A percentile compares a stretch with the other conserved stretches of the same genome.
These are phyloP conservation scores for Lyophyllum semitale DNA, from an alignment of 768 basidiomycete species.

Conservation along the genomic window DNA sequence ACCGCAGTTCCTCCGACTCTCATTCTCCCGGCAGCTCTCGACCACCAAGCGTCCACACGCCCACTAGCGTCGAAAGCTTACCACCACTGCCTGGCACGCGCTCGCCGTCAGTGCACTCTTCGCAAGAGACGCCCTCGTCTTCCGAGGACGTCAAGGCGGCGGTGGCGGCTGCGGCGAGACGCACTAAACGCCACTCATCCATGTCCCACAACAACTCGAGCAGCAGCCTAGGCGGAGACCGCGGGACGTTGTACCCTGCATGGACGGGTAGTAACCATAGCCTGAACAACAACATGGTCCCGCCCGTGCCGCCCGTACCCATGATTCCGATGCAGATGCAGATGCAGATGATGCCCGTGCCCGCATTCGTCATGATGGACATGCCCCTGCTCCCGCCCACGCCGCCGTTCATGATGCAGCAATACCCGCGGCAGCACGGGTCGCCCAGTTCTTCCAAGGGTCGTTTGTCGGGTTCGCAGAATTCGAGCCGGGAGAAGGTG, in stretches of 20 bases:
- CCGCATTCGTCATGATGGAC: constrained; percentile 50
- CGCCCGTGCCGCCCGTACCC: constrained; percentile 16
- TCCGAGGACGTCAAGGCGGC: constrained; percentile 53
- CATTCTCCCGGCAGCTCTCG: constrained; percentile 54
- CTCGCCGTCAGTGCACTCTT: constrained; percentile 58
- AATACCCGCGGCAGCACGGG: constrained; percentile 42
- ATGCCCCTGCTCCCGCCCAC: constrained; percentile 73
- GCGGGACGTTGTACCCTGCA: constrained; percentile 34
- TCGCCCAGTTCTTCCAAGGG: constrained; percentile 38
- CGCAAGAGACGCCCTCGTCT: constrained; percentile 45
- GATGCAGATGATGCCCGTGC: constrained; percentile 40
- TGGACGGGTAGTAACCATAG: constrained; percentile 43
- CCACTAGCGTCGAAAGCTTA: constrained; percentile 29
- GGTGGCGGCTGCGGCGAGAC: constrained; percentile 34
- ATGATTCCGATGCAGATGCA: constrained; percentile 30
- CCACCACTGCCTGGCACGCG: constrained; percentile 38
- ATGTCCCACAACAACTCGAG: constrained; percentile 30
- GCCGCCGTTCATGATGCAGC: constrained; percentile 75
- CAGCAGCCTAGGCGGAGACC: constrained; percentile 20
- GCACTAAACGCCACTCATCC: constrained; percentile 43
- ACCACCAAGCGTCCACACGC: constrained; percentile 40
- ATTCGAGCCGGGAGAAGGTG: constrained; percentile 27
- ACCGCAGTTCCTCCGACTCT: constrained; percentile 10
- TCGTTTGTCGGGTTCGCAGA: constrained; percentile 35
- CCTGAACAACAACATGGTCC: constrained; percentile 35